Conservation (phyloP, 139 green algal genomes). For the Pleodorina starrii region DNA sequence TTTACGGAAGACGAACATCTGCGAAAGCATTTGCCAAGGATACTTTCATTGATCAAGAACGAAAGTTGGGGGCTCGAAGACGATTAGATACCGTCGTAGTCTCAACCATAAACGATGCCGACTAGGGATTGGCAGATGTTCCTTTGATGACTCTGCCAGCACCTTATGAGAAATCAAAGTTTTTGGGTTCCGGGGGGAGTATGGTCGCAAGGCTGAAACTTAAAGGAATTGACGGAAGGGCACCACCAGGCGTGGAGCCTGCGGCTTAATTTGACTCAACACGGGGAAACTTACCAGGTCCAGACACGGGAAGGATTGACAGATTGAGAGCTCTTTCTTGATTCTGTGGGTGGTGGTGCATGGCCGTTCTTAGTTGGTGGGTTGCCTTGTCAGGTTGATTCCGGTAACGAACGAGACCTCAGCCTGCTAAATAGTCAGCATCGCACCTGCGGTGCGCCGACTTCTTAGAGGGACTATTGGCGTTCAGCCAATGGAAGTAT, state of each 20-base stretch:
- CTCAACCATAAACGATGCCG: slow-evolving; percentile 99
- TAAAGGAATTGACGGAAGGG: slow-evolving; percentile 96
- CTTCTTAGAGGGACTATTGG: slow-evolving; percentile 95
- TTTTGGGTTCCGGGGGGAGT: slow-evolving; percentile 77
- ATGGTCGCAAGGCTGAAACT: slow-evolving; percentile 80
- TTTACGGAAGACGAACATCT: too few relatives aligned
- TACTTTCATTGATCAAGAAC: slow-evolving; percentile 99
- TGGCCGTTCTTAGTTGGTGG: slow-evolving; percentile 92
- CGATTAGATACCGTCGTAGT: slow-evolving; percentile 99
- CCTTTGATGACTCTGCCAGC: slow-evolving; percentile 96
- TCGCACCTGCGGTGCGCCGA: slow-evolving; percentile 80
- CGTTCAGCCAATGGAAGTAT: slow-evolving; percentile 96
- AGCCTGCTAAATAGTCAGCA: slow-evolving; percentile 96
- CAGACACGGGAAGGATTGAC: slow-evolving; percentile 97
- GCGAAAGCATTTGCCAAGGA: slow-evolving; percentile 99
- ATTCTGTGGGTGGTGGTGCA: slow-evolving; percentile 91
- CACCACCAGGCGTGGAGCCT: slow-evolving; percentile 95
- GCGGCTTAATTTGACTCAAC: slow-evolving; percentile 98
- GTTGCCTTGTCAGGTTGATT: slow-evolving; percentile 98
- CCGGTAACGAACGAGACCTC: slow-evolving; percentile 98
- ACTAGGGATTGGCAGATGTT: slow-evolving; percentile 97
- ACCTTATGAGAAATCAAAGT: slow-evolving; percentile 99
- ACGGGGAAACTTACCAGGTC: slow-evolving; percentile 96
- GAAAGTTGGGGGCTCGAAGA: slow-evolving; percentile 99
- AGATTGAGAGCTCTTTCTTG: slow-evolving; percentile 97